phyloP scores from a whole-genome alignment of 352 stramenopile species.

The Globisporangium irregulare region DNA sequence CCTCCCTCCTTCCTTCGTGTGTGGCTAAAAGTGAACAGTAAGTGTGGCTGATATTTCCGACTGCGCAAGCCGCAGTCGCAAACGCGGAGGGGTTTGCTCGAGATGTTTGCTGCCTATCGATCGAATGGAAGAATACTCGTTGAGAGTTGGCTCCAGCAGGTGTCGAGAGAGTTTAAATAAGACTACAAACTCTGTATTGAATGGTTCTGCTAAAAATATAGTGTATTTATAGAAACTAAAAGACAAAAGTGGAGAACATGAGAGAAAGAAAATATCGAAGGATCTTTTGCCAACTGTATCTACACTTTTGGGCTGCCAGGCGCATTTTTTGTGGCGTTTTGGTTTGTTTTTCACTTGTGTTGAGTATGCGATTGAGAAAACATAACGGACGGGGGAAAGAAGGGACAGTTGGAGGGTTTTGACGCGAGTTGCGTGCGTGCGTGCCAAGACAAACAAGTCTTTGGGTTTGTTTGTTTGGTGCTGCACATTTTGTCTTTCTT shows the following conservation, averaged over 20 bases:
- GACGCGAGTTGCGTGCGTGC: slow-evolving; percentile 2
- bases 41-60: neutral
- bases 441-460: neutral
- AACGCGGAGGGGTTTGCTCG: neutral
- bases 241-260: neutral
- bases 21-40: no score
- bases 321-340: neutral
- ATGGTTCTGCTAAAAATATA: no score
- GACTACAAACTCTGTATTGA: no score
- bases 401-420: neutral
- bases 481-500: slow-evolving; percentile 9
- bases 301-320: neutral
- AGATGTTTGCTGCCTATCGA: neutral
- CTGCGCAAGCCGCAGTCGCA: neutral
- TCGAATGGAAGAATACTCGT: neutral
- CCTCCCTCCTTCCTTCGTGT: neutral
- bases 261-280: neutral
- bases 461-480: neutral
- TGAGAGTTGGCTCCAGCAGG: neutral
- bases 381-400: neutral
- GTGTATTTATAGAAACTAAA: neutral
- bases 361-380: neutral
- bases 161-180: no score
- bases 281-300: neutral
- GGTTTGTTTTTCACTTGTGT: neutral